Evolutionary conservation across 2,329 filamentous ascomycete genomes (phyloP).

Genomic region (Fusarium nisikadoi): DNA sequence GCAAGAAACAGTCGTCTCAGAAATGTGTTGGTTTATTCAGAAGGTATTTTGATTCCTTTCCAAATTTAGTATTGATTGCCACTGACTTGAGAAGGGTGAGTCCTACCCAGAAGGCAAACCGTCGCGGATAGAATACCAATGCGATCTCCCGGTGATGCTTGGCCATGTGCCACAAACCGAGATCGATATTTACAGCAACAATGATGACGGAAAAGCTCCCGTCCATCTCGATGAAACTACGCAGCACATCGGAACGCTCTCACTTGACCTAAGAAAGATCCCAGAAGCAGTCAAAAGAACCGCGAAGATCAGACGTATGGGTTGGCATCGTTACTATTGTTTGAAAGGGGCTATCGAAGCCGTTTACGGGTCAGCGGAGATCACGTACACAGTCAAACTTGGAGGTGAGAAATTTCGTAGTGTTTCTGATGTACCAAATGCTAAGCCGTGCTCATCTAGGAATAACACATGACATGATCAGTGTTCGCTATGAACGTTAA

Average conservation of each 20-base stretch:
- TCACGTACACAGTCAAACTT: conserved; percentile 52
- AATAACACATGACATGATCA: conserved; percentile 52
- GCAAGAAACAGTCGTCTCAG: conserved; percentile 49
- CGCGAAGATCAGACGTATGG: conserved; percentile 49
- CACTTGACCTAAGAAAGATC: conserved; percentile 51
- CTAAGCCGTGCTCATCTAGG: conserved; percentile 42
- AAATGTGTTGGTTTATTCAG: conserved; percentile 55
- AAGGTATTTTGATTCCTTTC: conserved; percentile 45
- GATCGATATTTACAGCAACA: conserved; percentile 52
- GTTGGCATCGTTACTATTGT: conserved; percentile 52
- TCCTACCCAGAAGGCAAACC: conserved; percentile 52
- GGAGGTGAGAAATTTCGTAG: conserved; percentile 45
- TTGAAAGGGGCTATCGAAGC: conserved; percentile 52
- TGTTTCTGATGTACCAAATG: background rate
- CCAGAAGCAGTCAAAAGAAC: conserved; percentile 46
- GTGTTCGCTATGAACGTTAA: conserved; percentile 48
- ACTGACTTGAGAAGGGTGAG: conserved; percentile 47
- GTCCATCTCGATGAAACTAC: conserved; percentile 47
- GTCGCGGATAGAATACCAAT: conserved; percentile 52
- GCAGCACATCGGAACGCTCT: conserved; percentile 48
- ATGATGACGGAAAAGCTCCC: conserved; percentile 47
- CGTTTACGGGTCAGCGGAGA: conserved; percentile 52
- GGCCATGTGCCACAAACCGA: conserved; percentile 51
- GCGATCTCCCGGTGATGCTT: conserved; percentile 51
- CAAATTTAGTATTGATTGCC: background rate